Percentiles rank a stretch among this genome's conserved stretches.
phyloP scores from a whole-genome alignment of 306 rosid genomes.

The Comarum palustre region DNA sequence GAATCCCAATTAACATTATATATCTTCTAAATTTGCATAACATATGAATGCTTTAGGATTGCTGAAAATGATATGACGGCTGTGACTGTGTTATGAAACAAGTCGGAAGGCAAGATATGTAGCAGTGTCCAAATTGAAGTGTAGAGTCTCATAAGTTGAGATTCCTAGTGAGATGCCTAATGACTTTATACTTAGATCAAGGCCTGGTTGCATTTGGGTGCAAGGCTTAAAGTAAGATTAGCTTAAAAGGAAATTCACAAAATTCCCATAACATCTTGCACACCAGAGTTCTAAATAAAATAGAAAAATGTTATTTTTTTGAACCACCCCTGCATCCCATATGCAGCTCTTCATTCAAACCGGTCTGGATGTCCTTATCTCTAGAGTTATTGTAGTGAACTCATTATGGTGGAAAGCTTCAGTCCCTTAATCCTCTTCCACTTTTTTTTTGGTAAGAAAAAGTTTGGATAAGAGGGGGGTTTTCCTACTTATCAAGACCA shows the following conservation, averaged over 20 bases:
- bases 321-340: neutral
- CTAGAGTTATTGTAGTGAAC: neutral
- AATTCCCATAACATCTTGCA: neutral
- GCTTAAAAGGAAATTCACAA: neutral
- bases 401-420: neutral
- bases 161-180: neutral
- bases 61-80: neutral
- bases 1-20: neutral
- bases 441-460: no score
- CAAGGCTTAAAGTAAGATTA: neutral
- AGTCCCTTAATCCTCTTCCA: neutral
- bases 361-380: neutral
- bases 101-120: neutral
- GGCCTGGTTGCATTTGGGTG: neutral
- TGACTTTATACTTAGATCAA: neutral
- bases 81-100: neutral
- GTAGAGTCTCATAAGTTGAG: neutral
- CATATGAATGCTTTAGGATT: neutral
- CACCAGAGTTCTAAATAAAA: no score
- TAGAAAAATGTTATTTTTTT: neutral
- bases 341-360: neutral
- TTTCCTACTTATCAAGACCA: no score
- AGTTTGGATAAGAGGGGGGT: no score
- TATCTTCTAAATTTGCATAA: neutral
- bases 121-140: neutral